Percentiles rank a stretch among this genome's conserved stretches.
Conservation (phyloP, 257 asterid genomes). For the Nicotiana attenuata region DNA sequence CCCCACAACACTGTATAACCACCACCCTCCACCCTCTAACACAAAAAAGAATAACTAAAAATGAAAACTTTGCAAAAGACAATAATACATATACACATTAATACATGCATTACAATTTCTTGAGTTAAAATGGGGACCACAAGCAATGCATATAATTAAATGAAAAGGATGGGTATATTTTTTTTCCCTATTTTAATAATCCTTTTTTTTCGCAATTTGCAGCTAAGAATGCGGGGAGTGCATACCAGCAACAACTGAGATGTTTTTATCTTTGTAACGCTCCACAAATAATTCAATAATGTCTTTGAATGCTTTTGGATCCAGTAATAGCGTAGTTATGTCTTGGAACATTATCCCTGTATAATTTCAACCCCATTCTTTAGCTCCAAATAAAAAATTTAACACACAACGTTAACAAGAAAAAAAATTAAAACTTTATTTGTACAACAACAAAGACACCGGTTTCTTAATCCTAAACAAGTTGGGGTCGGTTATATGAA, state of each 20-base stretch:
- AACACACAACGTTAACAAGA: background rate
- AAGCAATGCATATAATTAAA: background rate
- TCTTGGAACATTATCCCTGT: conserved; percentile 92
- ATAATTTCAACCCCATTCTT: background rate
- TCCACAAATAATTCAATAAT: conserved; percentile 79
- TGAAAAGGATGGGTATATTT: background rate
- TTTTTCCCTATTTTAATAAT: background rate
- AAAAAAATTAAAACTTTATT: background rate
- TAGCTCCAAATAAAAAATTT: background rate
- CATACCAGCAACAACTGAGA: conserved; percentile 86
- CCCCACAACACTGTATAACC: background rate
- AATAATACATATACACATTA: background rate
- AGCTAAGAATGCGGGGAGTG: conserved; percentile 12
- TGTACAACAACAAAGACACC: no score
- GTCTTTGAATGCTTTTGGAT: conserved; percentile 71
- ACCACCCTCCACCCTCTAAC: background rate
- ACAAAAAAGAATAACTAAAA: background rate
- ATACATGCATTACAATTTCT: conserved; percentile 10
- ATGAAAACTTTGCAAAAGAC: background rate
- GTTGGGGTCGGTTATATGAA: background rate
- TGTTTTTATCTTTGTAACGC: conserved; percentile 55
- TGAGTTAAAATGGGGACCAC: conserved; percentile 10
- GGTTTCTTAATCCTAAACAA: background rate
- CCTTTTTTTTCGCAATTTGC: background rate
- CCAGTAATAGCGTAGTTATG: conserved; percentile 67